These are phyloP conservation scores for Talaromyces sp. DNA, from an alignment of 2,329 filamentous ascomycete species.

Conservation along the genomic window DNA sequence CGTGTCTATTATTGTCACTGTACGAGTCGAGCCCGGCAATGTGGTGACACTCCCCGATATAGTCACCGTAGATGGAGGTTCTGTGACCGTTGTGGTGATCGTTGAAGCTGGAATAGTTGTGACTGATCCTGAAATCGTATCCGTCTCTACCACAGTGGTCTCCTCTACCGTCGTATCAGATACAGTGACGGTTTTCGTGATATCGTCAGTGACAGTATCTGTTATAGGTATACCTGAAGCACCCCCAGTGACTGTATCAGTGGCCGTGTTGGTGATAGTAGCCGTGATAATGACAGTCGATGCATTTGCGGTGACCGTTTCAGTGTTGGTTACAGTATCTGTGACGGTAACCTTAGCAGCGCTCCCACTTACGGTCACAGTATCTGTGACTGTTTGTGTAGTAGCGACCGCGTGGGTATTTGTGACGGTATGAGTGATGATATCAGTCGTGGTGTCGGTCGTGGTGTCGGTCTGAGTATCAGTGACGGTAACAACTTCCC, in stretches of 20 bases:
- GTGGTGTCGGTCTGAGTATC: constrained; percentile 1
- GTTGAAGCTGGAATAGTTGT: constrained; percentile 14
- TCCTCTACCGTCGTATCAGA: not conserved
- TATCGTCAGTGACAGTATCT: not conserved
- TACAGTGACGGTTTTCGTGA: not conserved
- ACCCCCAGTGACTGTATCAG: not conserved
- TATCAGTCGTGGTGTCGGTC: not conserved
- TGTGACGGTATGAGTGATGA: constrained; percentile 2
- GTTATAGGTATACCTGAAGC: not conserved
- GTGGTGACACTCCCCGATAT: constrained; percentile 2
- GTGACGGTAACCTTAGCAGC: not conserved
- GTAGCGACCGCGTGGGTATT: not conserved
- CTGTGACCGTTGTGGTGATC: constrained; percentile 6
- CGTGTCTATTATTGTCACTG: constrained; percentile 3
- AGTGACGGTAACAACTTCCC: constrained; percentile 3
- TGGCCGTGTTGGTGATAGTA: not conserved
- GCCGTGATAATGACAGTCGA: constrained; percentile 4
- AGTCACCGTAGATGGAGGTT: constrained; percentile 6
- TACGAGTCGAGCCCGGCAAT: constrained; percentile 6
- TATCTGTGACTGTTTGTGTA: constrained; percentile 2
- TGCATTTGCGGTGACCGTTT: not conserved
- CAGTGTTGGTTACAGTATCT: not conserved
- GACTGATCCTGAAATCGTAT: not conserved
- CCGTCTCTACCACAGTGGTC: constrained; percentile 1
- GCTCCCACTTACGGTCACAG: not conserved